Evolutionary conservation across 352 stramenopile species (phyloP), one percentile per base, ranked within the genome.

Genomic region (Lagenidium sp.): DNA sequence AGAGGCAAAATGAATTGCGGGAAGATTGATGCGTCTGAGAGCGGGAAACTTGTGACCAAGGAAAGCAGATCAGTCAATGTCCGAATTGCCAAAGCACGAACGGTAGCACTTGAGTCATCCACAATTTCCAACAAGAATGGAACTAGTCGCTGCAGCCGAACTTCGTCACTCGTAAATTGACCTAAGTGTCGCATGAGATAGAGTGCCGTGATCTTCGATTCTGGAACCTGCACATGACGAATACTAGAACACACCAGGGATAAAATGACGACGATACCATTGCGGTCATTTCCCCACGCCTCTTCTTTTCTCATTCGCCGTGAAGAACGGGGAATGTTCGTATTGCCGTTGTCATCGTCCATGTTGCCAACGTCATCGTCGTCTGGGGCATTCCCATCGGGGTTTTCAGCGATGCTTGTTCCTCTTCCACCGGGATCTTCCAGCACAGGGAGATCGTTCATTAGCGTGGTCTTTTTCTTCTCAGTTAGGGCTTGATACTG

Each of bases 11-110:
- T 90, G 60, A 98, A 99, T 63, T 97, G 81, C 0, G 94, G 90
- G 45, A 99, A 99, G 2, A 99, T 83, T 25, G 93, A 91, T 1
- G 94, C 86, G 53, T 99, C 96, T 2, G 94, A 97, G 7, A 97
- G 73, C 4, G 92, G 88, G 48, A 98, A 96, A 0, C 57, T 81
- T 42, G 89, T 81, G n/a, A 99, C 76, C 16, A 92, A 55, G 22
- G 73, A 84, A 26, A 98, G 53, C 24, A 98, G 66, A 15, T 81
- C 85, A 6, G 90, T 92, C 6, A 98, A 62, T 1, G 85, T 93
- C 21, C 90, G 76, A 10, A 98, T 75, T 7, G 87, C 78, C 6
- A 92, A 74, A 7, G 92, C 82, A 16, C 95, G 69, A 10, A 99
- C 91, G 6, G 85, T 80, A 4, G 82, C 80, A 54, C 74, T 89